Evolutionary conservation across 371 early-diverging fungal species (phyloP).

Genomic region (Circinella umbellata): DNA sequence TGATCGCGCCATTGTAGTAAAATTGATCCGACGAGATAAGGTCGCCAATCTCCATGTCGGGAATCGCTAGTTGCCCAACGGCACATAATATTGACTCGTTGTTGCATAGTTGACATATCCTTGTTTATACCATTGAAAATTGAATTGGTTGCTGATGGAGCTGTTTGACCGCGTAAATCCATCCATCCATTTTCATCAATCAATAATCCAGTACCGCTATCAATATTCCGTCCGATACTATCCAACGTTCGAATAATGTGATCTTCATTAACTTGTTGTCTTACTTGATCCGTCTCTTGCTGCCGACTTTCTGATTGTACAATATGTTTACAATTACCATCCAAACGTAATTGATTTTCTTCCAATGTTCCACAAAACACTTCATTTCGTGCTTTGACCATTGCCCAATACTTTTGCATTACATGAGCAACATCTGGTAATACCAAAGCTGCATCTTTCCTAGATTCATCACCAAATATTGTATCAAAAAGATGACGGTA

Average conservation of each 20-base stretch:
- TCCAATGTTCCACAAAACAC: conserved; percentile 49
- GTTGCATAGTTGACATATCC: conserved; percentile 19
- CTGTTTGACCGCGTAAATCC: conserved; percentile 40
- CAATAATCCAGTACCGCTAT: conserved; percentile 35
- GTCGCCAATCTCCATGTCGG: conserved; percentile 63
- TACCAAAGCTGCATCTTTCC: conserved; percentile 12
- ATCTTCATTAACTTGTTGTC: conserved; percentile 35
- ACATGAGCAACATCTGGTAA: conserved; percentile 34
- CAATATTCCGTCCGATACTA: conserved; percentile 41
- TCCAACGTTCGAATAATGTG: conserved; percentile 45
- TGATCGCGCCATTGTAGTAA: conserved; percentile 55
- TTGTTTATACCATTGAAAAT: conserved; percentile 32
- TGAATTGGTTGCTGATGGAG: conserved; percentile 27
- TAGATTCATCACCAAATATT: conserved; percentile 36
- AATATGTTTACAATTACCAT: conserved; percentile 9
- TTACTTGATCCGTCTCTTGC: neutral
- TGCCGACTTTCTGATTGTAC: neutral
- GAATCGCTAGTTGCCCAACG: conserved; percentile 64
- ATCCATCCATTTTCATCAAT: conserved; percentile 41
- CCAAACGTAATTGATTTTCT: conserved; percentile 29
- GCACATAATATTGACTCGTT: conserved; percentile 47
- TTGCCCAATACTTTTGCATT: conserved; percentile 44
- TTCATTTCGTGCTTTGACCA: conserved; percentile 55
- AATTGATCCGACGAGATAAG: conserved; percentile 60
- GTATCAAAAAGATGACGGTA: conserved; percentile 41